Base-by-base conservation (phyloP, 1,284 basidiomycete genomes). In the Meripilus lineatus region DNA sequence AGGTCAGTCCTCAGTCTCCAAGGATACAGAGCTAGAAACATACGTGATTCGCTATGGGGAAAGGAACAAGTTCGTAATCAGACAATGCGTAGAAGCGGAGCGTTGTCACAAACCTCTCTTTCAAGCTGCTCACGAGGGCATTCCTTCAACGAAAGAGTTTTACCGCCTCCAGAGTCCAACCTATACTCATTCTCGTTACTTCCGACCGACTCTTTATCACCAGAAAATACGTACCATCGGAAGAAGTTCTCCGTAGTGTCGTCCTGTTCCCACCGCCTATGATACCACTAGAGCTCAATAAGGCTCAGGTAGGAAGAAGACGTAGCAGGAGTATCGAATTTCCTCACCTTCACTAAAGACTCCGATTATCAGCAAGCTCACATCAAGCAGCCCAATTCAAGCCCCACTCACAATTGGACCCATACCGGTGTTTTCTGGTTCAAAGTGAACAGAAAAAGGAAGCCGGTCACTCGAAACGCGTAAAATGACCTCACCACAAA, bases 181-280 rank as follows among this genome's bases (percentile, higher is more conserved):
- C 84, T 87, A 47, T 46, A 44, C 32, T n/a, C 11, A n/a, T 28
- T 4, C 34, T 7, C 26, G 50, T 28, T 40, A 36, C 32, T 36
- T 46, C 2, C 41, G 37, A 37, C 26, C 4, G 20, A 36, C 35
- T 13, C 5, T 10, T 15, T 5, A 28, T 5, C 38, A 11, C 14
- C 3, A 11, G 41, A 25, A 24, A 25, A 13, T 11, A 44, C 62
- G 38, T 47, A 77, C 81, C 84, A 87, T 53, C 70, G 67, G 64
- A 87, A 89, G 58, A 89, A 87, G 59, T 86, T 88, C 42, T 85
- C 79, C 20, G 57, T 56, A 0, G 82, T 84, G 50, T 85, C 75
- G 4, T 73, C 70, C 40, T 76, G 69, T 53, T 77, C 70, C 84
- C 84, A 89, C 38, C 63, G 62, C 46, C 63, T 64, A 56, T 84